Conservation (phyloP, 1,284 basidiomycete species). For the Kwoniella shivajii region DNA sequence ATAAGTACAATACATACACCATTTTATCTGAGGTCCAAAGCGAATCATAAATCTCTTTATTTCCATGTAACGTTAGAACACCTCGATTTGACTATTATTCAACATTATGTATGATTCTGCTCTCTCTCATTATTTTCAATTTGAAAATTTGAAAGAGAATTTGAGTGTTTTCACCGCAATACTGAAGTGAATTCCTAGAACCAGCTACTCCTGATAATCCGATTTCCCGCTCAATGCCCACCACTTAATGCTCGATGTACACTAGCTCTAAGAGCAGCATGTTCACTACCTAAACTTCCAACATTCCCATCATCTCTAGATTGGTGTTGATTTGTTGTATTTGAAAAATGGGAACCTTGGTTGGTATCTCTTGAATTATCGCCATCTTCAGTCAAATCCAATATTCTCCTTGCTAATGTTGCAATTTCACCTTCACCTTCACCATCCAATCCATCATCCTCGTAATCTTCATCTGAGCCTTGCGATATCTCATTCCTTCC, state of each 20-base stretch:
- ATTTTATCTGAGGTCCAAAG: too few relatives aligned
- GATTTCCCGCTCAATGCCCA: conserved; percentile 6
- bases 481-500: conserved; percentile 51
- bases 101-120: too few relatives aligned
- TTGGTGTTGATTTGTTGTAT: conserved; percentile 5
- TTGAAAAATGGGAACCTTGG: conserved; percentile 15
- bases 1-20: too few relatives aligned
- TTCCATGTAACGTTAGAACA: too few relatives aligned
- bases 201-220: too few relatives aligned
- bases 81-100: too few relatives aligned
- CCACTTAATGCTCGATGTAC: conserved; percentile 49
- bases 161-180: too few relatives aligned
- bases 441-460: conserved; percentile 63
- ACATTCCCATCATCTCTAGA: conserved; percentile 12
- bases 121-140: too few relatives aligned
- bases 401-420: conserved; percentile 75
- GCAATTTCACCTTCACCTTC: conserved; percentile 69
- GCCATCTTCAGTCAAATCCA: conserved; percentile 78
- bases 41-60: too few relatives aligned
- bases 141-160: too few relatives aligned
- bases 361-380: conserved; percentile 49
- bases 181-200: too few relatives aligned
- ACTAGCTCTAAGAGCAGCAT: conserved; percentile 48
- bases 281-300: conserved; percentile 36
- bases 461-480: conserved; percentile 64